These are phyloP conservation scores for Ustilago trichophora DNA, from an alignment of 1,284 basidiomycete species.

Conservation along the genomic window DNA sequence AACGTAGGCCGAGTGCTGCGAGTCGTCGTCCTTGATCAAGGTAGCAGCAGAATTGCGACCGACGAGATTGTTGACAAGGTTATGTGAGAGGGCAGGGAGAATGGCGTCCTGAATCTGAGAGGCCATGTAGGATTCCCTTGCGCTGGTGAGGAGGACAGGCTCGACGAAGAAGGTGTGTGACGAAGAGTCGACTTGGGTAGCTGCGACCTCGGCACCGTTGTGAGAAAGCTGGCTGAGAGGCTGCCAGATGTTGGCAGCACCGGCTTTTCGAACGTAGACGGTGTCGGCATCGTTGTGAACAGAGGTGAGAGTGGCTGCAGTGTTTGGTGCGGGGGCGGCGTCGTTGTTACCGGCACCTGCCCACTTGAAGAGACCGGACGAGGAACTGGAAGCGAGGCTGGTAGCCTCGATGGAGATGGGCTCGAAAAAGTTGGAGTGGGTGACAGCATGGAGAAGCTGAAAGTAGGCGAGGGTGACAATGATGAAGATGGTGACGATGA, in stretches of 20 bases:
- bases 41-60: constrained; percentile 3
- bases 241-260: constrained; percentile 32
- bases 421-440: constrained; percentile 70
- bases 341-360: constrained; percentile 17
- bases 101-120: constrained; percentile 24
- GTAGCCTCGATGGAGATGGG: constrained; percentile 51
- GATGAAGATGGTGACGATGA: constrained; percentile 85
- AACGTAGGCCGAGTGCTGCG: constrained; percentile 39
- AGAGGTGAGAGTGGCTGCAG: too few relatives aligned
- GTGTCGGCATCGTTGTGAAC: constrained; percentile 21
- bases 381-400: constrained; percentile 44
- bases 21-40: constrained; percentile 21
- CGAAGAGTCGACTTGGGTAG: constrained; percentile 10
- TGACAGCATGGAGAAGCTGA: constrained; percentile 85
- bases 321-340: neutral
- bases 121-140: constrained; percentile 29
- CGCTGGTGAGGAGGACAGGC: constrained; percentile 51
- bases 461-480: constrained; percentile 90
- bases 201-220: too few relatives aligned
- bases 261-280: constrained; percentile 44
- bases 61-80: constrained; percentile 21
- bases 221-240: constrained; percentile 28
- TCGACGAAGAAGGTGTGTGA: constrained; percentile 43
- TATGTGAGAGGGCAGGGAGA: constrained; percentile 25
- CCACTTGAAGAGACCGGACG: constrained; percentile 44